Base-by-base conservation (phyloP, 192 early-diverging fungal genomes). In the Coemansia sp. region DNA sequence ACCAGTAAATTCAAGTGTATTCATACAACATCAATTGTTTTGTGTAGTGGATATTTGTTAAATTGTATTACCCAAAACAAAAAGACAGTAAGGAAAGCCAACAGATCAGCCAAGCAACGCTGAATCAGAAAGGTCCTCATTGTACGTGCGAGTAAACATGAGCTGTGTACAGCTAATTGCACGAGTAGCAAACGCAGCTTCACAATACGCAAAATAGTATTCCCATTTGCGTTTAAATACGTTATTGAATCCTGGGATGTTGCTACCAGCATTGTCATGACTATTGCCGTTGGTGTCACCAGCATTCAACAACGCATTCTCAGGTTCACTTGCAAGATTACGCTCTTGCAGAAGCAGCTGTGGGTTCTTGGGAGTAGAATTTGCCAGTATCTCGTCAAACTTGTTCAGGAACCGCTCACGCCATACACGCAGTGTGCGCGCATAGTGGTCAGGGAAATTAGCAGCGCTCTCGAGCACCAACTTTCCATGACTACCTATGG, bases 201-300 rank as follows among this genome's bases (percentile, higher is more conserved):
- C 87, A 63, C 89, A 90, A 75, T 87, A 90, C 5, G 86, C 84
- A 76, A 90, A 89, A 66, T 90, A 90, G 61, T 82, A 90, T 63
- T 88, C 86, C 84, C 84, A 90, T 68, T 86, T 88, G 47, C 87
- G 77, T 53, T 70, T 72, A 58, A 90, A 90, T 46, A 80, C 78
- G 38, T 76, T 66, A 49, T 81, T 73, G 70, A 84, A 87, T 18
- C 69, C 55, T 23, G 17, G 52, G 46, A 40, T 50, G 25, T 24
- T 7, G 6, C 28, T 15, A 15, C 26, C 14, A 25, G 50, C 0
- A 11, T 20, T 12, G 20, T 52, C 50, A 6, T n/a, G 14, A 5
- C 14, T 3, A 15, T n/a, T n/a, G 5, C 0, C n/a, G 14, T 12
- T 44, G 15, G 40, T 44, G 40, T n/a, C 15, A 3, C 15, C 40